phyloP scores from a whole-genome alignment of 116 monocot species.

The Dioscorea cayenensis region DNA sequence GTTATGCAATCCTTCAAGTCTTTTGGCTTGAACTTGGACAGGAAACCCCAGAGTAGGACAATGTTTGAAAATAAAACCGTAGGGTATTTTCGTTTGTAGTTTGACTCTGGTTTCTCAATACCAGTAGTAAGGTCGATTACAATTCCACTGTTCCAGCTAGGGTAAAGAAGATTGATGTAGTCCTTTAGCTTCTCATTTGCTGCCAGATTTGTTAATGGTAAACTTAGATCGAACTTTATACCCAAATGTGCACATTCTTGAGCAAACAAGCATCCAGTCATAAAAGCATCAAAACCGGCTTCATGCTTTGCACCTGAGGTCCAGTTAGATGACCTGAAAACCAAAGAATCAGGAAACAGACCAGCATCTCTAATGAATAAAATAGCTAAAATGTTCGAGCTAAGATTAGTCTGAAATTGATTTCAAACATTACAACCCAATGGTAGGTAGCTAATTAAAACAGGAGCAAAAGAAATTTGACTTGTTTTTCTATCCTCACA shows the following conservation, averaged over 20 bases:
- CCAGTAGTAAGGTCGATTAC: constrained; percentile 63
- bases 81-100: constrained; percentile 45
- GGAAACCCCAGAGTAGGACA: constrained; percentile 80
- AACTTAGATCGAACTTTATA: constrained; percentile 56
- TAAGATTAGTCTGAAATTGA: too few relatives aligned
- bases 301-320: constrained; percentile 90
- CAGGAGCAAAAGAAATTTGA: too few relatives aligned
- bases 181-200: constrained; percentile 47
- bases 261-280: constrained; percentile 95
- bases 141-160: constrained; percentile 69
- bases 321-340: constrained; percentile 44
- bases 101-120: constrained; percentile 36
- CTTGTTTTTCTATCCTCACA: too few relatives aligned
- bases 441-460: too few relatives aligned
- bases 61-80: constrained; percentile 42
- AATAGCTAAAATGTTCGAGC: background rate
- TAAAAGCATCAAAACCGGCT: constrained; percentile 97
- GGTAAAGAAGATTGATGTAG: constrained; percentile 62
- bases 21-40: constrained; percentile 37
- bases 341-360: background rate
- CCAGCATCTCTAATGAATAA: background rate
- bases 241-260: constrained; percentile 74
- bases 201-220: constrained; percentile 24
- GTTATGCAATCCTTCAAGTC: constrained; percentile 54
- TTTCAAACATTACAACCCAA: too few relatives aligned